Evolutionary conservation across 2,329 filamentous ascomycete genomes (phyloP).

Genomic region (Penicillium sp.): DNA sequence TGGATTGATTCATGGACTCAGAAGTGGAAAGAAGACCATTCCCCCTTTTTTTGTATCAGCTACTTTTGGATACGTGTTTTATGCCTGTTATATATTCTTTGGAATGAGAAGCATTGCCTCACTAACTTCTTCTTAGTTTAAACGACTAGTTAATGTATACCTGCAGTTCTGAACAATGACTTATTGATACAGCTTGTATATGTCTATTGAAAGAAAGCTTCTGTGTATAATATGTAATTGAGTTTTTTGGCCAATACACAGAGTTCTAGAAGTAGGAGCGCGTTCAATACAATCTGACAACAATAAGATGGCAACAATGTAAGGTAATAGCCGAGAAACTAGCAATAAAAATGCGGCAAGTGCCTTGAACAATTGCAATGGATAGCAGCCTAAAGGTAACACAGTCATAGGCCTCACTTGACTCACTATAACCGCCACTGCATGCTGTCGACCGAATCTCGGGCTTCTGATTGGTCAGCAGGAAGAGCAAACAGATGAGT

Average conservation of each 20-base stretch:
- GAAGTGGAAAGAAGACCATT: background rate
- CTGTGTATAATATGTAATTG: too few species aligned
- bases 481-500: constrained; percentile 7
- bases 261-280: background rate
- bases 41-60: background rate
- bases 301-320: background rate
- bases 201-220: background rate
- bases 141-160: background rate
- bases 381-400: background rate
- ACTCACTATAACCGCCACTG: background rate
- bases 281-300: background rate
- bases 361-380: background rate
- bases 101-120: background rate
- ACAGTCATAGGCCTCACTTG: background rate
- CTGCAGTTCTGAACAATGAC: background rate
- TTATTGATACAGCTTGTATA: background rate
- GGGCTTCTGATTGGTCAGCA: background rate
- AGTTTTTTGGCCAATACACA: too few species aligned
- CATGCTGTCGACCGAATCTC: background rate
- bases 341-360: background rate
- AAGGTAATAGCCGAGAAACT: background rate
- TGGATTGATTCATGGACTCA: background rate
- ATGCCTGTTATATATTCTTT: background rate
- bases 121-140: background rate
- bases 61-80: background rate